Evolutionary conservation across 805 yeast genomes (phyloP).

Genomic region (Suhomyces pyralidae): DNA sequence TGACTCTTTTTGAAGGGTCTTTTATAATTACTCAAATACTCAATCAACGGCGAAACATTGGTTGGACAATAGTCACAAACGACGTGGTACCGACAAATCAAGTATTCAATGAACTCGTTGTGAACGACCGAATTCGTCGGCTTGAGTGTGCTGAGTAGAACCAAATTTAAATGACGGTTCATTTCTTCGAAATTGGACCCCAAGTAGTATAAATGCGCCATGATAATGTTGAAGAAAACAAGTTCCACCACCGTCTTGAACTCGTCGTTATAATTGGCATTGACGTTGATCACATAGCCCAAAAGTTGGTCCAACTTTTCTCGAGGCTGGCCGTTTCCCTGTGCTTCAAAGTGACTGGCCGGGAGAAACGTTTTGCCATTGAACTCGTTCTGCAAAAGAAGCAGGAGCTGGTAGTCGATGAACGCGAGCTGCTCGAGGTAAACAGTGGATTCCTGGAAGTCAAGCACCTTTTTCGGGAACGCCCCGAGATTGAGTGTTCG

Average conservation of each 20-base stretch:
- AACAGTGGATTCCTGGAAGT: slow-evolving; percentile 32
- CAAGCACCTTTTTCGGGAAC: slow-evolving; percentile 34
- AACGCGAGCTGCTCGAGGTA: slow-evolving; percentile 33
- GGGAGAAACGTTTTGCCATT: slow-evolving; percentile 22
- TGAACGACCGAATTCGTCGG: slow-evolving; percentile 5
- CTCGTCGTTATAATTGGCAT: slow-evolving; percentile 22
- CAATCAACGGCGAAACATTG: slow-evolving; percentile 24
- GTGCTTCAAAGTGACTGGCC: slow-evolving; percentile 6
- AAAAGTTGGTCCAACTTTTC: slow-evolving; percentile 26
- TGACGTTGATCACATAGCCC: slow-evolving; percentile 23
- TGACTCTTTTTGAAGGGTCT: slow-evolving; percentile 23
- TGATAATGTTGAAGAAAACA: slow-evolving; percentile 29
- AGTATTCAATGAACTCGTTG: slow-evolving; percentile 27
- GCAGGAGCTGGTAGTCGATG: slow-evolving; percentile 38
- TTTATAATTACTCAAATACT: slow-evolving; percentile 19
- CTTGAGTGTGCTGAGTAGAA: not conserved
- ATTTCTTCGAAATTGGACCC: slow-evolving; percentile 22
- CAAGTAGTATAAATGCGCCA: slow-evolving; percentile 35
- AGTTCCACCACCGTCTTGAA: slow-evolving; percentile 26
- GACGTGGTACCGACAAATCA: slow-evolving; percentile 32
- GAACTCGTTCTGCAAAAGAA: slow-evolving; percentile 27
- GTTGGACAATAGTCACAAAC: slow-evolving; percentile 23
- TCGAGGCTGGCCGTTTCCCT: slow-evolving; percentile 8
- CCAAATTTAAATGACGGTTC: slow-evolving; percentile 13
- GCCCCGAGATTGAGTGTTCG: slow-evolving; percentile 23